Conservation (phyloP, 148 eudicot species). For the Gaultheria prostrata region DNA sequence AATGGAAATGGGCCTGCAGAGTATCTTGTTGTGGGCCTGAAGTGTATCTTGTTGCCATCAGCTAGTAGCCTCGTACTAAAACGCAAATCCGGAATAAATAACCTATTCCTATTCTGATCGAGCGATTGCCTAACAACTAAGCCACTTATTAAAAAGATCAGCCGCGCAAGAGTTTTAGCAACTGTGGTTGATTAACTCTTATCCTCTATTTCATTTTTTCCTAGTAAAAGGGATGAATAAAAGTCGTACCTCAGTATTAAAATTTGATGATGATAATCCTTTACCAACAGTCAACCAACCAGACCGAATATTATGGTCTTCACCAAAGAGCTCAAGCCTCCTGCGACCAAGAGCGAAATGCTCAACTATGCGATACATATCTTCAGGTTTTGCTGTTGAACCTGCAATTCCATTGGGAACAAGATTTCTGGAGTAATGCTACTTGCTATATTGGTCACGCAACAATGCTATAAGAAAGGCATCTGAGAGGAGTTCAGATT, state of each 20-base stretch:
- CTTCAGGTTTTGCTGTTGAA: constrained; percentile 95
- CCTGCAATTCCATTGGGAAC: constrained; percentile 42
- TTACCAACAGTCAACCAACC: constrained; percentile 98
- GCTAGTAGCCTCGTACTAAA: not conserved
- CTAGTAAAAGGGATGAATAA: not conserved
- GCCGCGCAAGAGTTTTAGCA: not conserved
- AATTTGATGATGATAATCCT: constrained; percentile 79
- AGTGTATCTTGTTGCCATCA: not conserved
- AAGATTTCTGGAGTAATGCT: not conserved
- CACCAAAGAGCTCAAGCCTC: constrained; percentile 94
- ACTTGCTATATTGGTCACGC: not conserved
- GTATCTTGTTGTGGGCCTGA: not conserved
- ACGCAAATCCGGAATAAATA: not conserved
- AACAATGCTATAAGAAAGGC: not conserved
- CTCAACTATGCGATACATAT: constrained; percentile 91
- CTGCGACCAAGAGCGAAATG: constrained; percentile 97
- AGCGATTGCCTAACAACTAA: not conserved
- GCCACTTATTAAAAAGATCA: not conserved
- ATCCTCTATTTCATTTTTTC: not conserved
- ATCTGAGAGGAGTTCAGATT: not conserved
- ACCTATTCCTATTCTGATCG: not conserved
- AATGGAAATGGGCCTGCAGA: not conserved
- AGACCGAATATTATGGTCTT: constrained; percentile 84
- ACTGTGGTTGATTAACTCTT: not conserved
- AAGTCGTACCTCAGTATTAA: constrained; percentile 59